Evolutionary conservation across 2,329 filamentous ascomycete species (phyloP).

Genomic region (Byssothecium circinans): DNA sequence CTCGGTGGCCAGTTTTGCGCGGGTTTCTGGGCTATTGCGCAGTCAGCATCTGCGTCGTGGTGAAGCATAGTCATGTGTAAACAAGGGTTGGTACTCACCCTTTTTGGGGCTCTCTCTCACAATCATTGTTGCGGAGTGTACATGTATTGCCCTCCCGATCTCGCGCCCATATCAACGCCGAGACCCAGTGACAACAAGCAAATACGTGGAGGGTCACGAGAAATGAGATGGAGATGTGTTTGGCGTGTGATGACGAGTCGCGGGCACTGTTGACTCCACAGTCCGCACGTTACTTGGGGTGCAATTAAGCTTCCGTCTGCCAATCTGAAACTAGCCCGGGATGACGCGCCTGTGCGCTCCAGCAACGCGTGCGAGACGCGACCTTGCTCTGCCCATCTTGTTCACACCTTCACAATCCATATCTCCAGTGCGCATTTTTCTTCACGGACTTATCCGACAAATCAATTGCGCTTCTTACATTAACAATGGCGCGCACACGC

Average conservation of each 20-base stretch:
- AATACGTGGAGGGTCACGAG: not conserved
- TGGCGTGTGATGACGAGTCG: not conserved
- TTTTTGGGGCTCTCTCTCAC: slow-evolving; percentile 52
- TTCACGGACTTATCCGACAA: not conserved
- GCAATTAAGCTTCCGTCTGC: slow-evolving; percentile 28
- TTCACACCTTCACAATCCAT: not conserved
- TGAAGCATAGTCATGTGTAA: not conserved
- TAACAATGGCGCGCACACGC: slow-evolving; percentile 40
- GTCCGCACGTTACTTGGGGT: slow-evolving; percentile 18
- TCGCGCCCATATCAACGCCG: slow-evolving; percentile 34
- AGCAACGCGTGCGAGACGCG: not conserved
- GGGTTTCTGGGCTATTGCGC: slow-evolving; percentile 38
- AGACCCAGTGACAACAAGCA: slow-evolving; percentile 1
- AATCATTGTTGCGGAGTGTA: slow-evolving; percentile 44
- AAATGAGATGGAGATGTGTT: slow-evolving; percentile 3
- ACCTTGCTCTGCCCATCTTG: not conserved
- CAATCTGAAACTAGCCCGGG: slow-evolving; percentile 35
- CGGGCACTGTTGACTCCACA: slow-evolving; percentile 18
- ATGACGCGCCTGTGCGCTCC: slow-evolving; percentile 28
- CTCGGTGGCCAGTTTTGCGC: slow-evolving; percentile 62
- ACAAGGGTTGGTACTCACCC: slow-evolving; percentile 26
- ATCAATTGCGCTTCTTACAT: not conserved
- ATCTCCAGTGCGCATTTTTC: slow-evolving; percentile 3
- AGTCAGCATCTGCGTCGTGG: slow-evolving; percentile 18
- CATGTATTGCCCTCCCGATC: slow-evolving; percentile 13